Base-by-base conservation (phyloP, 2,329 filamentous ascomycete genomes). In the Diaporthe amygdali region DNA sequence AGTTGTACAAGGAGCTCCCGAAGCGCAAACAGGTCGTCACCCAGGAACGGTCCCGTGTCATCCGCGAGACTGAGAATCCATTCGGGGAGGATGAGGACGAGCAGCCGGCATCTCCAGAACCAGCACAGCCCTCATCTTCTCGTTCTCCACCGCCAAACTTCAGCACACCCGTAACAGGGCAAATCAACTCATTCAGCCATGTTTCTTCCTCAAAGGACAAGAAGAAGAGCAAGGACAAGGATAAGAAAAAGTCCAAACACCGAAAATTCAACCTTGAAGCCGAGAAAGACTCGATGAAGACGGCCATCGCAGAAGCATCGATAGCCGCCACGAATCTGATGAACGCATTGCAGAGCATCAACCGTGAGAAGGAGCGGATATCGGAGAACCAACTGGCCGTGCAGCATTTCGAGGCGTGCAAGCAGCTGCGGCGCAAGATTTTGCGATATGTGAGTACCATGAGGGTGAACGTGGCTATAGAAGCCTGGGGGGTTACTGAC, bases 291-390 rank as follows among this genome's bases (percentile, higher is more conserved):
- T 88, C 93, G 72, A 95, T 99, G 85, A 92, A 97, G 75, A 90
- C 92, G 73, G 90, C 92, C n/a, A 95, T 99, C 74, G 96, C 96
- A 3, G 94, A 96, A 56, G 91, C 95, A 0, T 95, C 94, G 0
- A 93, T 98, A 47, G 94, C 95, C 4, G 92, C 94, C n/a, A 98
- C 94, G 0, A 97, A 97, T 79, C 86, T 99, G 47, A 87, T 92
- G 78, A 98, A 99, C 78, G 90, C 92, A 1, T 86, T 99, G 46
- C 95, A 96, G 80, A 91, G 93, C 68, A 95, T 98, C 82, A 98
- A 98, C 79, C 91, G 96, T 72, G 96, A 98, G 80, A 89, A 85
- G 61, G 92, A 97, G 81, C 92, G 93, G 4, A 95, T 98, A 39
- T 97, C 95, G 7, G 93, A 97, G 46, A 97, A 98, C 75, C 80